Percentiles rank a stretch among this genome's conserved stretches.
phyloP scores from a whole-genome alignment of 169 alveolate species.

The Babesia bigemina region DNA sequence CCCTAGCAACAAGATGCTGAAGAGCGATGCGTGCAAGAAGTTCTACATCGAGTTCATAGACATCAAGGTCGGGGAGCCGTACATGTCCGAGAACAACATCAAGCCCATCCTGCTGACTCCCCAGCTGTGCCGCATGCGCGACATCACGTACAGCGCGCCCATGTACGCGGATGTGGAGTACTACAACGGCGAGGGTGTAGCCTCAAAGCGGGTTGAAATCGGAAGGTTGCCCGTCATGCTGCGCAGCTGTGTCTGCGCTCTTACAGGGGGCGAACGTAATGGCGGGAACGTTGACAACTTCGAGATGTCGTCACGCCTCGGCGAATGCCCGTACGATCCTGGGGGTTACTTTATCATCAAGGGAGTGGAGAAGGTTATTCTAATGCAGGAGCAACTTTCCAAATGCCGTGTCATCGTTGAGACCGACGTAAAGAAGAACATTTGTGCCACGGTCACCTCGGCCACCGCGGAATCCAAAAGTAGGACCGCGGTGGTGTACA shows the following conservation, averaged over 20 bases:
- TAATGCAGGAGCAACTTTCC: constrained; percentile 98
- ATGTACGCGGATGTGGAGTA: constrained; percentile 94
- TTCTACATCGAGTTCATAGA: constrained; percentile 86
- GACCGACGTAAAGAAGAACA: constrained; percentile 89
- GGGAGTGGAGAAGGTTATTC: constrained; percentile 97
- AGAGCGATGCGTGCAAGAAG: constrained; percentile 85
- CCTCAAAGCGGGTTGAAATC: constrained; percentile 87
- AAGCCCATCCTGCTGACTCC: constrained; percentile 88
- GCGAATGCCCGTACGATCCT: constrained; percentile 94
- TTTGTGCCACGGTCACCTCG: constrained; percentile 95
- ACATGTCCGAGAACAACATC: constrained; percentile 83
- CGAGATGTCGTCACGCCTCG: constrained; percentile 68
- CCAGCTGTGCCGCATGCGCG: constrained; percentile 95
- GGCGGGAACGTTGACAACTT: constrained; percentile 22
- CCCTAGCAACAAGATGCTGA: constrained; percentile 84
- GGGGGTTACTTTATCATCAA: constrained; percentile 98
- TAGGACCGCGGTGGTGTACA: constrained; percentile 93
- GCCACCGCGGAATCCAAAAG: constrained; percentile 97
- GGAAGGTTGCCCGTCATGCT: constrained; percentile 98
- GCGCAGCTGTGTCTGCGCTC: constrained; percentile 89
- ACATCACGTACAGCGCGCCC: constrained; percentile 97
- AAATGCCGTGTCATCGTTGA: constrained; percentile 98
- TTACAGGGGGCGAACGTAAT: constrained; percentile 54
- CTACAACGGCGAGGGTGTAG: constrained; percentile 88
- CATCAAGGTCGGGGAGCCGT: constrained; percentile 88